Conservation (phyloP, 345 rosid species). For the Acer negundo region DNA sequence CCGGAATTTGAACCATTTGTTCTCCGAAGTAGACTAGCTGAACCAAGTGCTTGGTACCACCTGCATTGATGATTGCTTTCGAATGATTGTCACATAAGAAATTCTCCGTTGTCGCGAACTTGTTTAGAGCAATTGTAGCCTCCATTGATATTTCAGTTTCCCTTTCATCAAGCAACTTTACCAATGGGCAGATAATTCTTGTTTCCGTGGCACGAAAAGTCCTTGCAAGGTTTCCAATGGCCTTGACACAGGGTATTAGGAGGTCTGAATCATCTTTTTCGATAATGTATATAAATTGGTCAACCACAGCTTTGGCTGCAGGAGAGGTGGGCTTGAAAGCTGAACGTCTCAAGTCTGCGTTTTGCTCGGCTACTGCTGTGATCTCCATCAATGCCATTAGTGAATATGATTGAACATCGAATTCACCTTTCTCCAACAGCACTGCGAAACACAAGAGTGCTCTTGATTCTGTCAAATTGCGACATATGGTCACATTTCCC, state of each 20-base stretch:
- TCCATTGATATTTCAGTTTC: slow-evolving; percentile 61
- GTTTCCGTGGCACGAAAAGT: slow-evolving; percentile 76
- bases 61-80: slow-evolving; percentile 54
- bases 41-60: slow-evolving; percentile 64
- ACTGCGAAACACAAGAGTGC: slow-evolving; percentile 70
- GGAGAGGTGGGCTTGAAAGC: slow-evolving; percentile 80
- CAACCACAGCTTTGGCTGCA: slow-evolving; percentile 72
- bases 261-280: slow-evolving; percentile 55
- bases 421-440: slow-evolving; percentile 61
- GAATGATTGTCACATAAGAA: slow-evolving; percentile 60
- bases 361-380: slow-evolving; percentile 59
- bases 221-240: slow-evolving; percentile 78
- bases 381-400: slow-evolving; percentile 81
- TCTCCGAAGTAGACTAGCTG: slow-evolving; percentile 67
- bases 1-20: slow-evolving; percentile 62
- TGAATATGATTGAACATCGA: slow-evolving; percentile 62
- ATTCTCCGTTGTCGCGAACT: slow-evolving; percentile 60
- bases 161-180: slow-evolving; percentile 65
- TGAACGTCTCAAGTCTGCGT: slow-evolving; percentile 58
- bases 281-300: slow-evolving; percentile 51
- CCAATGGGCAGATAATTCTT: slow-evolving; percentile 60
- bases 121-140: slow-evolving; percentile 57
- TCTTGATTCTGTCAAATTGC: slow-evolving; percentile 68
- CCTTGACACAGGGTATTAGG: slow-evolving; percentile 52
- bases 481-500: slow-evolving; percentile 60